These are phyloP conservation scores for Amanita inopinata DNA, from an alignment of 768 basidiomycete genomes.

Conservation along the genomic window DNA sequence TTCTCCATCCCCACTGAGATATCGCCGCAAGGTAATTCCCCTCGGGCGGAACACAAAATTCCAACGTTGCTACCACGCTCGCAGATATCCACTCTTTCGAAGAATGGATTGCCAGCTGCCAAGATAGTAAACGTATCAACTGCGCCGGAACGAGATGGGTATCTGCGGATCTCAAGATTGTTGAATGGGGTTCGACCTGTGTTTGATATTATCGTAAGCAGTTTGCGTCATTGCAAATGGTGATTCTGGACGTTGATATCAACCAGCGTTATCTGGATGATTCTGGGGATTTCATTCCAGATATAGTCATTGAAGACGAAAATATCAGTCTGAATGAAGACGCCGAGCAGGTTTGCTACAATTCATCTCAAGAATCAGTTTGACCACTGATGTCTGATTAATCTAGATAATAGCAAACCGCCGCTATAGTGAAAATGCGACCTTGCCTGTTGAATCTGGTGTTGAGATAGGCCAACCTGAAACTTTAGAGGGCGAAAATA, in stretches of 20 bases:
- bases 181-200: conserved; percentile 47
- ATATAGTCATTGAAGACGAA: conserved; percentile 36
- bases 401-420: conserved; percentile 21
- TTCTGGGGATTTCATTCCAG: conserved; percentile 41
- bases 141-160: conserved; percentile 27
- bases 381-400: background rate
- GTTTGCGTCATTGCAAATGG: conserved; percentile 3
- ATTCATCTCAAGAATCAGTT: too few species aligned
- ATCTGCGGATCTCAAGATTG: conserved; percentile 43
- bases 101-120: conserved; percentile 23
- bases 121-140: conserved; percentile 41
- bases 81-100: conserved; percentile 31
- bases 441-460: conserved; percentile 59
- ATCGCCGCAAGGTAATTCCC: conserved; percentile 26
- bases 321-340: background rate
- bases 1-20: conserved; percentile 44
- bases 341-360: background rate
- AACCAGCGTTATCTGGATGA: conserved; percentile 46
- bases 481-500: conserved; percentile 38
- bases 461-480: conserved; percentile 53
- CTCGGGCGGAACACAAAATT: conserved; percentile 34
- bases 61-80: conserved; percentile 44
- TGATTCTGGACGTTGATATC: conserved; percentile 10
- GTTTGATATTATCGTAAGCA: conserved; percentile 50
- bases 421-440: conserved; percentile 59